Percentiles rank a stretch among this genome's conserved stretches.
Conservation (phyloP, 345 rosid species). For the Citrus unshiu region DNA sequence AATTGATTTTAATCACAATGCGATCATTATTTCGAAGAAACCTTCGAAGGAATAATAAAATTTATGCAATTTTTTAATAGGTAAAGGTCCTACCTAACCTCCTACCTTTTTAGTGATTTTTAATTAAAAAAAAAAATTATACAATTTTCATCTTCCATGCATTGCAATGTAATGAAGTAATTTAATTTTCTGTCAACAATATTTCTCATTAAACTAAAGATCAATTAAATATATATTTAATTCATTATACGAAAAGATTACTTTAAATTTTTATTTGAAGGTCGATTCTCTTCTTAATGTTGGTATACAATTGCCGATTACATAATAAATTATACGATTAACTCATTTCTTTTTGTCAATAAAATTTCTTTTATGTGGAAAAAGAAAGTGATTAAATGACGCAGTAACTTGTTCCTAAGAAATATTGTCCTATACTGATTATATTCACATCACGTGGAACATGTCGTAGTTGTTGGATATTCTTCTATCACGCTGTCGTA, state of each 20-base stretch:
- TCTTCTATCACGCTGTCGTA: too few species aligned
- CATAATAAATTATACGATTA: not conserved
- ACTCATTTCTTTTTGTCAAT: not conserved
- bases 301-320: not conserved
- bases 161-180: not conserved
- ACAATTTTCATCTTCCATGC: not conserved
- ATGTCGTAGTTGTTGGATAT: too few species aligned
- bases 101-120: rapidly evolving
- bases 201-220: not conserved
- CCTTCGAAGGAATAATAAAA: too few species aligned
- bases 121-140: too few species aligned
- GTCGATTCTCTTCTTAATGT: too few species aligned
- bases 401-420: too few species aligned
- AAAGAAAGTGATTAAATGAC: not conserved
- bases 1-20: not conserved
- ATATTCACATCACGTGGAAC: too few species aligned
- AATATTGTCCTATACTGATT: too few species aligned
- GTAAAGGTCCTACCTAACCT: rapidly evolving
- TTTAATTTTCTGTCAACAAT: too few species aligned
- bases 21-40: too few species aligned
- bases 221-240: too few species aligned
- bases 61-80: rapidly evolving
- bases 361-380: not conserved
- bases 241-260: not conserved
- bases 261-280: too few species aligned